Evolutionary conservation across 192 early-diverging fungal species (phyloP).

Genomic region (Chytriomyces hyalinus): DNA sequence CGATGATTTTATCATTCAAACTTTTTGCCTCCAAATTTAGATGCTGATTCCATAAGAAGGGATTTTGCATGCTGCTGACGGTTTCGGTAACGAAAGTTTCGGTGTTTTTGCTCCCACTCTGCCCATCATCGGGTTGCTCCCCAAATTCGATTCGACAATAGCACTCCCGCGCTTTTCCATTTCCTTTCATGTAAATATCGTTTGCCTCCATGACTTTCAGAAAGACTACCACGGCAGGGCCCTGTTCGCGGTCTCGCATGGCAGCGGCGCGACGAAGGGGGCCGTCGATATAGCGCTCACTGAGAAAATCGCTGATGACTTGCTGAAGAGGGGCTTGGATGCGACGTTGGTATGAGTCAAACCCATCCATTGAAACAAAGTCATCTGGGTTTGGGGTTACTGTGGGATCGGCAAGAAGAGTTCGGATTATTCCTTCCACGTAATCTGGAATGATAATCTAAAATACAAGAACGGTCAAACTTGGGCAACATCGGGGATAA

Average conservation of each 20-base stretch:
- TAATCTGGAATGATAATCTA: constrained; percentile 54
- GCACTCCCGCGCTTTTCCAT: constrained; percentile 50
- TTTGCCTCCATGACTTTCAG: constrained; percentile 60
- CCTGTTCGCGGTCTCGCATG: background rate
- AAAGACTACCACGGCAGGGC: constrained; percentile 35
- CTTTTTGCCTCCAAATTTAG: constrained; percentile 44
- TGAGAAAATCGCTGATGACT: constrained; percentile 49
- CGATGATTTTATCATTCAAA: constrained; percentile 48
- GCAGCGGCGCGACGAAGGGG: background rate
- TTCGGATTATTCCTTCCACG: constrained; percentile 47
- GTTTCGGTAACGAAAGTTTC: constrained; percentile 48
- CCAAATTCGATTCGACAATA: constrained; percentile 62
- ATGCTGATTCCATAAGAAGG: constrained; percentile 56
- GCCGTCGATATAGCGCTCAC: constrained; percentile 43
- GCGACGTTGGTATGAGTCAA: constrained; percentile 39
- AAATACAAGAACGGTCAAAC: background rate
- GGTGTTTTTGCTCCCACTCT: background rate
- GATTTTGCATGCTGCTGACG: constrained; percentile 23
- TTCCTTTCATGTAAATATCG: constrained; percentile 54
- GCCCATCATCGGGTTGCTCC: constrained; percentile 35
- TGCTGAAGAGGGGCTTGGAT: constrained; percentile 45
- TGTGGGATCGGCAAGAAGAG: constrained; percentile 47
- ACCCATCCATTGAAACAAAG: constrained; percentile 48
- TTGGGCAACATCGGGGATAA: background rate
- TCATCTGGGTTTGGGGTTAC: constrained; percentile 52